Base-by-base conservation (phyloP, 768 basidiomycete genomes). In the Podaxis sp. region DNA sequence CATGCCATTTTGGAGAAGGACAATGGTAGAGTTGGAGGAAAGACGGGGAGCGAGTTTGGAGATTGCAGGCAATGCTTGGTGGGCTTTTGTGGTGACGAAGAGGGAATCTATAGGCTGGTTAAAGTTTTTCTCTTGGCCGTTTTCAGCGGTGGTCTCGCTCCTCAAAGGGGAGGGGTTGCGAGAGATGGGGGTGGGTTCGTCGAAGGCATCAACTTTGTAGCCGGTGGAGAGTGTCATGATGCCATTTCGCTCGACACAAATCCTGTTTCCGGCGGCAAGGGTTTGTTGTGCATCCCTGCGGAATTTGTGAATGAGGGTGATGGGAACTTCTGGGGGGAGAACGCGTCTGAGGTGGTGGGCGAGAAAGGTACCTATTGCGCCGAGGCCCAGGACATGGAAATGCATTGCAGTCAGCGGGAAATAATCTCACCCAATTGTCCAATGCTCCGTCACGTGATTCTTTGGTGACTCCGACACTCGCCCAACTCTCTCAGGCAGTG, bases 1-100 rank as follows among this genome's bases (percentile, higher is more conserved):
- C 87, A 97, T 91, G 25, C 96, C 96, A 70, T 96, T 96, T 68
- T 96, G 92, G 56, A 98, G 73, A n/a, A 99, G 82, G 2, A 96
- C 91, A 64, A 98, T 86, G 37, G 95, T 96, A 47, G 88, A 90
- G 53, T 81, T 71, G 0, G 80, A 69, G 3, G 80, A 77, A 18
- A 98, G 73, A 16, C 93, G 83, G 11, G 83, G 84, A 16, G 81
- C 73, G 58, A 98, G 81, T 0, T 71, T 68, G 16, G 73, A 71
- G 37, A 99, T 65, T 3, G 89, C 85, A 2, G 71, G 68, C 3
- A 87, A 54, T 3, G 89, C 90, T 7, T 81, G 76, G 14, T 86
- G 79, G 1, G 92, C 89, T 71, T 95, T 96, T 57, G 90, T 84
- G 44, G 91, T 84, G 62, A 98, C 81, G 71, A 98, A 78, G 57